Base-by-base conservation (phyloP, 768 basidiomycete genomes). In the Agaricus blazei region DNA sequence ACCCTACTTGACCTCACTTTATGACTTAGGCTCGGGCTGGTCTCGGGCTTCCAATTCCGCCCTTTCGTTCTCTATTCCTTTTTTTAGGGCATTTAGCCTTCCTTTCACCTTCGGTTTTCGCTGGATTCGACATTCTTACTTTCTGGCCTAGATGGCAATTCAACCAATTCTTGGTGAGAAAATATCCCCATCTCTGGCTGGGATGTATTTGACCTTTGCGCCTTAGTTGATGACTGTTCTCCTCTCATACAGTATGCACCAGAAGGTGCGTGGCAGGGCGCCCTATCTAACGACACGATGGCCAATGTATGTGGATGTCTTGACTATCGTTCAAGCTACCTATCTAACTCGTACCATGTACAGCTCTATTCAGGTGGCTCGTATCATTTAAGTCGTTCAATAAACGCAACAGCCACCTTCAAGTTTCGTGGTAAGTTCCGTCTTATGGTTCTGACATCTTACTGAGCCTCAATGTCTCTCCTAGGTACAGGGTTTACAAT, bases 191-290 rank as follows among this genome's bases (percentile, higher is more conserved):
- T 45, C 37, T n/a, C 46, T 2, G 19, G 2, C 14, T 15, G 29
- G 26, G 31, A 31, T 31, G 41, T 26, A 0, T 12, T 42, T 29
- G n/a, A 47, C 34, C n/a, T 28, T 53, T 45, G 43, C 43, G 47
- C n/a, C 11, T 8, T 56, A 84, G 83, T 79, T 62, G 81, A 83
- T 62, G 81, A 83, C 61, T 69, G 73, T 64, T 81, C 81, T 58
- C 79, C 81, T 64, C 69, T 82, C 55, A 73, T 83, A 63, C 61
- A 70, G 55, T 84, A 82, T 61, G 63, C 67, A 29, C 81, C 81
- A 56, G 64, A 65, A 61, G 75, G 71, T 54, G 77, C 78, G 56
- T 83, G 81, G 81, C 63, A 63, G 45, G 78, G 80, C 64, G 68
- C 74, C 11, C 71, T 75, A 14, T 61, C 57, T 44, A 65, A 69